These are phyloP conservation scores for Nakazawaea ambrosiae DNA, from an alignment of 805 yeast genomes.

Conservation along the genomic window DNA sequence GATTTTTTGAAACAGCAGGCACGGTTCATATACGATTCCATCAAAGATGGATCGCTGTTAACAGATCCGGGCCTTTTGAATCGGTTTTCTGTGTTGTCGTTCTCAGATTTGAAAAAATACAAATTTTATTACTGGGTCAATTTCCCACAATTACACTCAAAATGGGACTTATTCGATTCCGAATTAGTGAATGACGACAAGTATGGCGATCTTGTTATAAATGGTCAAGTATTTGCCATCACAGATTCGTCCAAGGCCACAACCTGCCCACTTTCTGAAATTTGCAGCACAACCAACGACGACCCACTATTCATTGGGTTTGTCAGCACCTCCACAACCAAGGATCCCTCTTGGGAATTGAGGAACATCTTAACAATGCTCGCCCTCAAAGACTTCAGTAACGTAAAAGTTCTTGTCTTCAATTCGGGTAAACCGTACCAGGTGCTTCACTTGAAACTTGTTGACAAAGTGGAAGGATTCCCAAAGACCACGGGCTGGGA, in stretches of 20 bases:
- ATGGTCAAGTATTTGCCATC: conserved; percentile 14
- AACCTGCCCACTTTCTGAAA: background rate
- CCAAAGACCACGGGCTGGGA: conserved; percentile 85
- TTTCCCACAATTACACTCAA: conserved; percentile 55
- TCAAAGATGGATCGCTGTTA: conserved; percentile 27
- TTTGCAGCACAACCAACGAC: background rate
- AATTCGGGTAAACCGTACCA: background rate
- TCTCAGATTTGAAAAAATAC: conserved; percentile 85
- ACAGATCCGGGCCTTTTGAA: conserved; percentile 31
- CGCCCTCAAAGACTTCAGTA: conserved; percentile 24
- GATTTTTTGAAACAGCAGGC: conserved; percentile 41
- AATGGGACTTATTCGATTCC: too few species aligned
- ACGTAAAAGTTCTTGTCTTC: conserved; percentile 24
- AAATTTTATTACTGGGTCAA: conserved; percentile 88
- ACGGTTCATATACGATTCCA: conserved; percentile 17
- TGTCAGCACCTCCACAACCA: conserved; percentile 13
- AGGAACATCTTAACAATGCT: conserved; percentile 13
- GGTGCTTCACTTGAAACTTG: background rate
- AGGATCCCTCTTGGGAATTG: conserved; percentile 10
- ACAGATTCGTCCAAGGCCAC: background rate
- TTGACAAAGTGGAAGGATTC: conserved; percentile 9
- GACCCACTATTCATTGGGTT: background rate
- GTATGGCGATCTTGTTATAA: too few species aligned
- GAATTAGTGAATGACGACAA: conserved; percentile 1
- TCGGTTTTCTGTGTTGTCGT: conserved; percentile 51